These are phyloP conservation scores for Bremia lactucae DNA, from an alignment of 352 stramenopile species.

Conservation along the genomic window DNA sequence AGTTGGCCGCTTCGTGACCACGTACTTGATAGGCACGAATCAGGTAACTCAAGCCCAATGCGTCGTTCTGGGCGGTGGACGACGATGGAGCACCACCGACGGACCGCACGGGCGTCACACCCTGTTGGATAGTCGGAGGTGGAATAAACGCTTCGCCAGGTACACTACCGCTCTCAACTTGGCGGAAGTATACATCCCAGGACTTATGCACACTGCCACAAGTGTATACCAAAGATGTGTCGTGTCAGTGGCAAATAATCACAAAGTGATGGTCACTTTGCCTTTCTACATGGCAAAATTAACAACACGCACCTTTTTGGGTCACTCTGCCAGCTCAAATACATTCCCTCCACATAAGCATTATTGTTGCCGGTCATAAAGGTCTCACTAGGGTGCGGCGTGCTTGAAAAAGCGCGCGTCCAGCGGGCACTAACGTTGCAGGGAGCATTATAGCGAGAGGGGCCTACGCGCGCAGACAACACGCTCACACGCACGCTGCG, in stretches of 20 bases:
- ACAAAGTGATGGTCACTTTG: conserved; percentile 4
- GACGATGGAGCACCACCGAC: conserved; percentile 20
- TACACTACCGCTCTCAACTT: conserved; percentile 68
- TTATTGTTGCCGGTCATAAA: conserved; percentile 92
- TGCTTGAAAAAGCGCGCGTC: conserved; percentile 46
- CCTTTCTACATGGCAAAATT: conserved; percentile 1
- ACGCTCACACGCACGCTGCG: conserved; percentile 32
- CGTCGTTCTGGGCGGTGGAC: conserved; percentile 55
- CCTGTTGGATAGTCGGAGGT: conserved; percentile 62
- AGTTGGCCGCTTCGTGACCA: conserved; percentile 91
- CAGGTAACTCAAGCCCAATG: conserved; percentile 91
- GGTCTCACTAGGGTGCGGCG: conserved; percentile 72
- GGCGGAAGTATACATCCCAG: conserved; percentile 81
- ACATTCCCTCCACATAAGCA: conserved; percentile 98
- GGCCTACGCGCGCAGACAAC: conserved; percentile 6
- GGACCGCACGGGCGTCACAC: conserved; percentile 54
- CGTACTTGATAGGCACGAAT: conserved; percentile 97
- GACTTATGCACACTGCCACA: conserved; percentile 69
- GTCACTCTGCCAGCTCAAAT: conserved; percentile 87
- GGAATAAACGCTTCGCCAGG: conserved; percentile 78
- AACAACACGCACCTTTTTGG: conserved; percentile 60
- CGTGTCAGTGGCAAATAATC: background rate
- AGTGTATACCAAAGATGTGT: background rate
- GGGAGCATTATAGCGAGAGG: conserved; percentile 1
- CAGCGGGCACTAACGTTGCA: conserved; percentile 13